Conservation (phyloP, 2,329 filamentous ascomycete genomes). For the Fusarium sp. region DNA sequence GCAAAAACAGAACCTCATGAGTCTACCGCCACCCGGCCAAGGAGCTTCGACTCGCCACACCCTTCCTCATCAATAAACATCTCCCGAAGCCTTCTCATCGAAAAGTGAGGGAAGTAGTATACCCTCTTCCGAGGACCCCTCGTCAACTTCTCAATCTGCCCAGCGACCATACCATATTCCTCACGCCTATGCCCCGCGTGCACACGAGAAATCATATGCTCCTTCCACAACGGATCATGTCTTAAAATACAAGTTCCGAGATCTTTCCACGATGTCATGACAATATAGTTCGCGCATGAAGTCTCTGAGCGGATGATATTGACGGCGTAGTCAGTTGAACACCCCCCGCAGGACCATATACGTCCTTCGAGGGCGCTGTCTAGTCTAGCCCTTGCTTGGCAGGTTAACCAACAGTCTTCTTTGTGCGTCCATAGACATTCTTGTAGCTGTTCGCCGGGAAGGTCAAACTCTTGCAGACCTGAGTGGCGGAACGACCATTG, state of each 20-base stretch:
- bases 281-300: background rate
- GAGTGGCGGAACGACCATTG: background rate
- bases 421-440: background rate
- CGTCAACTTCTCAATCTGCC: background rate
- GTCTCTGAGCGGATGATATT: background rate
- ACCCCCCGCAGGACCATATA: background rate
- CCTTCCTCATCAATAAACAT: background rate
- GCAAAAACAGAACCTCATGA: background rate
- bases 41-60: background rate
- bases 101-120: background rate
- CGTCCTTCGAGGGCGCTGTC: background rate
- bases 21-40: background rate
- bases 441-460: rapidly evolving
- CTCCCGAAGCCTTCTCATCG: background rate
- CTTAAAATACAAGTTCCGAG: background rate
- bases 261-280: background rate
- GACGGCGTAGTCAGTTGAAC: background rate
- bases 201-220: background rate
- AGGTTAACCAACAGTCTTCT: background rate
- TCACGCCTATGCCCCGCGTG: background rate
- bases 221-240: background rate
- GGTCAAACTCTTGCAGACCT: background rate
- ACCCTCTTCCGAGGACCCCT: rapidly evolving
- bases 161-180: background rate
- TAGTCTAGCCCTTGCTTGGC: background rate